Base-by-base conservation (phyloP, 2,329 filamentous ascomycete species). In the Microcyclosporella mali region DNA sequence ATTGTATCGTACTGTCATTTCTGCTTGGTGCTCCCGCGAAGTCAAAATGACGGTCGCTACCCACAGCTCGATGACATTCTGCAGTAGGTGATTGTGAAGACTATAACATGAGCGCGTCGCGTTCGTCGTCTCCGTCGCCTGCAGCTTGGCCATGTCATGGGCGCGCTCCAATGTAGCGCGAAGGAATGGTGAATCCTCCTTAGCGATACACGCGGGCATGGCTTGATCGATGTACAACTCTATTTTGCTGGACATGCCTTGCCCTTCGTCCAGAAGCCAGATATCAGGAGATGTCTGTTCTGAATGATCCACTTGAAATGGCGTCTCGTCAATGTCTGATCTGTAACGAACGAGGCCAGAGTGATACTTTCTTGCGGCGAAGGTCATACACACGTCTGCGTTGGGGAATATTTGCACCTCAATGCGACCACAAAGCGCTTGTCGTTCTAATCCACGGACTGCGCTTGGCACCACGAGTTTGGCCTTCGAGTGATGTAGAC, bases 11-110 rank as follows among this genome's bases (percentile, higher is more conserved):
- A 25, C 9, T 4, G 21, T 25, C 21, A 25, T 25, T 9, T 25
- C 21, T 9, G 21, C 21, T 25, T 25, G n/a, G n/a, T n/a, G 21
- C 21, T 25, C 21, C 21, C 21, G 4, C 21, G 21, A 25, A 4
- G 21, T 25, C 6, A 25, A 9, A 9, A 79, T 68, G 30, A 70
- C 68, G 6, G 76, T 79, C 11, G 71, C 69, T 21, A 73, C 67
- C 75, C 76, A 80, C 3, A 81, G 64, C 50, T 79, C 73, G 35
- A 79, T 59, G 2, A 70, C 69, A 33, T 74, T 70, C 14, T 69
- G 62, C 10, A 79, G 61, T 8, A 78, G 61, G 12, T 62, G 58
- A 51, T 75, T 71, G 58, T 70, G 49, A 11, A 58, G 30, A 18
- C 36, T 52, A 37, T 56, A 57, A 33, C 49, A 52, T 9, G 56